Conservation (phyloP, 2,329 filamentous ascomycete species). For the Colletotrichum lini region DNA sequence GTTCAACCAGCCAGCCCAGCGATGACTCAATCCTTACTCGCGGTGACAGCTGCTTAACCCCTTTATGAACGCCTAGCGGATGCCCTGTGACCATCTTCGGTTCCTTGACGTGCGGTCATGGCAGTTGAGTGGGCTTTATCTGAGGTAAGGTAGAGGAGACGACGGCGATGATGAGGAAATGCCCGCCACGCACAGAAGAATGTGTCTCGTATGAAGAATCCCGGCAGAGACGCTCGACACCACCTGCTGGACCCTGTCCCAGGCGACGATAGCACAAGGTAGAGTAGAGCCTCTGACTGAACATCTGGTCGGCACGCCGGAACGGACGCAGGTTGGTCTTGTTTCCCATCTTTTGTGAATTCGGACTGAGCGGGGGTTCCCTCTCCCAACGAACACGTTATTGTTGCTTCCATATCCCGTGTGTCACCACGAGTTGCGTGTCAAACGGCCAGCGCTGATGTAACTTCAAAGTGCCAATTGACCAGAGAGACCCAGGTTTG, state of each 20-base stretch:
- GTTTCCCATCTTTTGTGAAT: background rate
- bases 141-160: too few relatives aligned
- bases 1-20: constrained; percentile 23
- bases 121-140: too few relatives aligned
- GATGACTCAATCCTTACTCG: constrained; percentile 22
- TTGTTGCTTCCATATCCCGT: background rate
- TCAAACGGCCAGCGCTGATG: background rate
- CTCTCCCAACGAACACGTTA: background rate
- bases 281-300: background rate
- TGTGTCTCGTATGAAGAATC: background rate
- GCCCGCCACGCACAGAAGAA: too few relatives aligned
- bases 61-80: too few relatives aligned
- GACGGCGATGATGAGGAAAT: too few relatives aligned
- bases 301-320: background rate
- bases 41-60: background rate
- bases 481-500: too few relatives aligned
- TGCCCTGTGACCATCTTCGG: too few relatives aligned
- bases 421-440: background rate
- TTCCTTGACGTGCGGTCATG: background rate
- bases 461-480: background rate
- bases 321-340: background rate
- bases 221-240: background rate
- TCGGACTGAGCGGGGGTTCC: too few relatives aligned
- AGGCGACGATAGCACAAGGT: background rate
- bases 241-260: background rate